phyloP scores from a whole-genome alignment of 2,329 filamentous ascomycete genomes.

The Hypoxylon sp. region DNA sequence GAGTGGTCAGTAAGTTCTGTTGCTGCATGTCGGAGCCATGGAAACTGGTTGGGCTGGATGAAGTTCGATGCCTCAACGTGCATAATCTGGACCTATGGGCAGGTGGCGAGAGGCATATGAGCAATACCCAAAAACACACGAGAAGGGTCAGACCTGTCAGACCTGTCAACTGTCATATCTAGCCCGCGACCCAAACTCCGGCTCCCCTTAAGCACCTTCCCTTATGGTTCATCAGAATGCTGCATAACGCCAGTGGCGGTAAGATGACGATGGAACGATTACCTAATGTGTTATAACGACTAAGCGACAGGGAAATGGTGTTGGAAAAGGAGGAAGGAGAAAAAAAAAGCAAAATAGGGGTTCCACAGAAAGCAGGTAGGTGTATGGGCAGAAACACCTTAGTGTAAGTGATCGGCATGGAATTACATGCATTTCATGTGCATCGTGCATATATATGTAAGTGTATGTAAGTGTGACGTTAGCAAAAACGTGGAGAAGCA shows the following conservation, averaged over 20 bases:
- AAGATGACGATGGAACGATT: conserved; percentile 20
- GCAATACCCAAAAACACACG: neutral
- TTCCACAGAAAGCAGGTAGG: conserved; percentile 4
- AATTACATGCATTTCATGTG: conserved; percentile 42
- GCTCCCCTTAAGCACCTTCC: neutral
- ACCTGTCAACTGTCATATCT: neutral
- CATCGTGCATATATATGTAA: conserved; percentile 35
- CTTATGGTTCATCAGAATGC: conserved; percentile 7
- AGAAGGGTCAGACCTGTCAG: neutral
- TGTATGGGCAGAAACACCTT: neutral
- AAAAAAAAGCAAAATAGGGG: neutral
- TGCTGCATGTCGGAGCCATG: conserved; percentile 7
- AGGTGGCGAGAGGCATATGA: neutral
- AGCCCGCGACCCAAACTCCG: neutral
- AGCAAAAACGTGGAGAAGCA: conserved; percentile 40
- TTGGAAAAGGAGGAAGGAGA: conserved; percentile 9
- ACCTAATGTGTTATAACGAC: conserved; percentile 26
- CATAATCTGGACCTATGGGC: conserved; percentile 17
- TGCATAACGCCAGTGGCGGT: conserved; percentile 33
- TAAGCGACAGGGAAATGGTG: conserved; percentile 11
- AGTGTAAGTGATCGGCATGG: conserved; percentile 37
- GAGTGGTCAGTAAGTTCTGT: conserved; percentile 1
- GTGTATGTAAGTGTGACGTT: conserved; percentile 42
- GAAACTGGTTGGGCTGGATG: conserved; percentile 12
- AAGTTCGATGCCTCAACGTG: conserved; percentile 28